Evolutionary conservation across 768 basidiomycete genomes (phyloP), one percentile per base, ranked within the genome.

Genomic region (Mrakia frigida): DNA sequence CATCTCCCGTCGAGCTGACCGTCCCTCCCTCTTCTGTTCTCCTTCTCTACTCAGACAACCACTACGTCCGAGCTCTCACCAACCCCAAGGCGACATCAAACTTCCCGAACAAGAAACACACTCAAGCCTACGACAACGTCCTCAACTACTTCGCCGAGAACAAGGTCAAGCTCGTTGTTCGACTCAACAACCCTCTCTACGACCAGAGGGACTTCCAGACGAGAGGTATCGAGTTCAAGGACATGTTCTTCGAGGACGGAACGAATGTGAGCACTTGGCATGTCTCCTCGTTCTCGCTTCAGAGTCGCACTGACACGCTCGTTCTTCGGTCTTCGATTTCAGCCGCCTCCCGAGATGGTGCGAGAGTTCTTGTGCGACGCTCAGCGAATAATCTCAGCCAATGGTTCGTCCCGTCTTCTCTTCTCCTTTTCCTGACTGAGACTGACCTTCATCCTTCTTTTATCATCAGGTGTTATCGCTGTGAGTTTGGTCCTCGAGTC

Each of bases 211-310:
- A 91, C 16, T 98, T 97, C 84, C 82, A 90, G 80, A 91, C 92
- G 80, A 89, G 88, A 67, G 93, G 93, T 16, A 91, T 96, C 81
- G 89, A 90, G 80, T 78, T 78, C 56, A 73, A 74, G 52, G 77
- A 78, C 93, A 97, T 82, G 87, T 91, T 96, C 84, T 98, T 97
- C 80, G 94, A 98, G 83, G 97, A 99, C 82, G 97, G 97, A 31
- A 97, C 94, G 33, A 98, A 98, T 83, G 73, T 39, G 21, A 31
- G 53, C 16, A n/a, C n/a, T n/a, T n/a, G n/a, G n/a, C n/a, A n/a
- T n/a, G n/a, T 31, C 28, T 18, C 33, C 41, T 25, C 18, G 1
- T 9, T 28, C 31, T 63, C 9, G 61, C 16, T 63, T 25, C 25
- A 25, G 59, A 9, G 25, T 25, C 28, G 23, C 9, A 63, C 35